Base-by-base conservation (phyloP, 257 asterid species). In the Scutellaria minor region DNA sequence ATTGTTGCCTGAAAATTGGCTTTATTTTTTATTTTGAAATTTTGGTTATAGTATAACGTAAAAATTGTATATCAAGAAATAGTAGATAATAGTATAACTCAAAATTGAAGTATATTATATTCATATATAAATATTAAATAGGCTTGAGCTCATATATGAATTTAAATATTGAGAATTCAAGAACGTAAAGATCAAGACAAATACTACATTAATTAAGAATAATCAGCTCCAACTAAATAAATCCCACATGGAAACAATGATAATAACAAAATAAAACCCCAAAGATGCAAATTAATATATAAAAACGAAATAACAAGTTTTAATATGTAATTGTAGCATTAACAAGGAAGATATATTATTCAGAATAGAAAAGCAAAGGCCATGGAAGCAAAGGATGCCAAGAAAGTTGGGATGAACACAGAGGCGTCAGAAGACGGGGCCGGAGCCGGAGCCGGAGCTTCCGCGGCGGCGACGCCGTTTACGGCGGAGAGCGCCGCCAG, bases 361-460 rank as follows among this genome's bases (percentile, higher is more conserved):
- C 31, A 85, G 83, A 80, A 75, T 74, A 85, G 83, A n/a, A 76
- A 71, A 64, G 83, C 85, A 57, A 77, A 80, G 39, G 79, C 86
- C 61, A 83, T 20, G 60, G 89, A 89, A 10, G 70, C 71, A 15
- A 78, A 18, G 35, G 93, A 83, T 24, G 89, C 84, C 14, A 80
- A 3, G 44, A 80, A 10, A 54, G 93, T 44, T 0, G 93, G 90
- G 39, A 83, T 66, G 58, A 87, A 85, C 46, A 64, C 27, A 14
- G 27, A 24, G 20, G 89, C 87, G 24, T 77, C 90, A 24, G 93
- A 85, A 54, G 79, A 4, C 5, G 92, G 92, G 35, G 84, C 65
- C 0, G 90, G 90, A 0, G 90, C 88, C 0, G 90, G 90, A 0
- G 90, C 88, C 12, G 93, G 90, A 55, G 83, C 81, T 6, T 77